Conservation (phyloP, 768 basidiomycete species). For the Lentinula guzmanii region DNA sequence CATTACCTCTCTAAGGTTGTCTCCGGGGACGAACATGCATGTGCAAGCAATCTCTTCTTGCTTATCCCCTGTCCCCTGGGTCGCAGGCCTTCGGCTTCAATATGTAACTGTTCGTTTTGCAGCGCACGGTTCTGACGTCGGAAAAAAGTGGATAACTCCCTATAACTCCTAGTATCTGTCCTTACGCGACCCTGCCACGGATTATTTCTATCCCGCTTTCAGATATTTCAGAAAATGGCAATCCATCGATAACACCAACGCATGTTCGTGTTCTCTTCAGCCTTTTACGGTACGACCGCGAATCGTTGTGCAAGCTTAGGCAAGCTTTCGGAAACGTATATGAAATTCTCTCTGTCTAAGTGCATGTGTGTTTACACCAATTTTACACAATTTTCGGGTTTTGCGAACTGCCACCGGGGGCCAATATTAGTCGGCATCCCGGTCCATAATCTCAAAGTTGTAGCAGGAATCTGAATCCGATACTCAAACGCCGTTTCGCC, state of each 20-base stretch:
- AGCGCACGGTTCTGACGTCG: too few species aligned
- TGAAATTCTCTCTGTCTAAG: not conserved
- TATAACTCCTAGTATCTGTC: too few species aligned
- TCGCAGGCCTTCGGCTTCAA: too few species aligned
- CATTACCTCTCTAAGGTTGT: too few species aligned
- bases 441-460: slow-evolving; percentile 17
- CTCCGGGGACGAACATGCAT: too few species aligned
- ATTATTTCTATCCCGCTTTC: not conserved
- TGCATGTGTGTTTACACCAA: not conserved
- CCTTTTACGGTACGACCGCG: not conserved
- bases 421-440: too few species aligned
- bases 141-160: too few species aligned
- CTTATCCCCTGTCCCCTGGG: too few species aligned
- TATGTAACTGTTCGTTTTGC: too few species aligned
- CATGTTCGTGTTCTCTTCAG: not conserved
- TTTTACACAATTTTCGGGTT: not conserved
- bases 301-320: not conserved
- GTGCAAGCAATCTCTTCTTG: too few species aligned
- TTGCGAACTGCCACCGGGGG: too few species aligned
- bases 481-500: slow-evolving; percentile 34
- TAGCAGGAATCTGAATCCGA: slow-evolving; percentile 21
- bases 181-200: not conserved
- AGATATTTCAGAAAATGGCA: not conserved
- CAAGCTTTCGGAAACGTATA: too few species aligned
- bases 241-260: not conserved